phyloP scores from a whole-genome alignment of 2,329 filamentous ascomycete genomes.

The Microcyclosporella mali region DNA sequence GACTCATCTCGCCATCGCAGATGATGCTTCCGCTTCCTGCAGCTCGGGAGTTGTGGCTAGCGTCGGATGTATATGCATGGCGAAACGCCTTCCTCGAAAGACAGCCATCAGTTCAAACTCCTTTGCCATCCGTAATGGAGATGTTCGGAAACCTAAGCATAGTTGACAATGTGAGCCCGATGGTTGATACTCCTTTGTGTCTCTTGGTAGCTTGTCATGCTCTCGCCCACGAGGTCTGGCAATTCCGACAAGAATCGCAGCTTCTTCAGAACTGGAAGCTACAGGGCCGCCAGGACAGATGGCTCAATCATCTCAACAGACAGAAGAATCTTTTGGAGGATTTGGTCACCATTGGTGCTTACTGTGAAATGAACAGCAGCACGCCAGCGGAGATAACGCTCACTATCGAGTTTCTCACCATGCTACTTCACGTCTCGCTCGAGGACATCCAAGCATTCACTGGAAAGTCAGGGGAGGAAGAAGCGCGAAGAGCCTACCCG shows the following conservation, averaged over 20 bases:
- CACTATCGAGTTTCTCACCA: conserved; percentile 48
- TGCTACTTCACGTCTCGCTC: conserved; percentile 57
- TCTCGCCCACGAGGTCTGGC: conserved; percentile 46
- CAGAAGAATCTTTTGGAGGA: conserved; percentile 21
- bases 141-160: conserved; percentile 15
- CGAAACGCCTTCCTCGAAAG: conserved; percentile 49
- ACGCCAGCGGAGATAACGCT: conserved; percentile 25
- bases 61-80: conserved; percentile 57
- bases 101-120: conserved; percentile 23
- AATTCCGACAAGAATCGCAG: conserved; percentile 49
- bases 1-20: conserved; percentile 61
- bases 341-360: conserved; percentile 14
- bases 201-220: conserved; percentile 59
- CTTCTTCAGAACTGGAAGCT: conserved; percentile 24
- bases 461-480: conserved; percentile 58
- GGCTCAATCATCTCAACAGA: conserved; percentile 20
- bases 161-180: conserved; percentile 37
- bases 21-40: conserved; percentile 59
- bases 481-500: conserved; percentile 53
- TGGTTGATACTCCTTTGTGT: conserved; percentile 48
- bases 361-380: conserved; percentile 15
- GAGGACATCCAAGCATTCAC: conserved; percentile 60
- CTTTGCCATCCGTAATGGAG: conserved; percentile 48
- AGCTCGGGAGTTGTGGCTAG: conserved; percentile 57
- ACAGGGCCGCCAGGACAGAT: conserved; percentile 19